phyloP scores from a whole-genome alignment of 257 asterid species.

The Solanum lignicaule region DNA sequence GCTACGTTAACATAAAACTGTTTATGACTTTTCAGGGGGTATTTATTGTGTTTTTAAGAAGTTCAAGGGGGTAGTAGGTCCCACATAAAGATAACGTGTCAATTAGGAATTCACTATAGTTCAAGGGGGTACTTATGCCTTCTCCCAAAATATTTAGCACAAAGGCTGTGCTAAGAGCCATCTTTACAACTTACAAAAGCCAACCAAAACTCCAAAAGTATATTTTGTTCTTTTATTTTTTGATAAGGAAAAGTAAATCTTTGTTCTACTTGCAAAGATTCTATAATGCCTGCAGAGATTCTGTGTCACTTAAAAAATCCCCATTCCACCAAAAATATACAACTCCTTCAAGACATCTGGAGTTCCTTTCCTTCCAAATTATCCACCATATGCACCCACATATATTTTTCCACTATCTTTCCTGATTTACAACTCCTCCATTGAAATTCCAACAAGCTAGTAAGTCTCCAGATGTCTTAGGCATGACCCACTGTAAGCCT shows the following conservation, averaged over 20 bases:
- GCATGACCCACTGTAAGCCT: neutral
- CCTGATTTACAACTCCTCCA: neutral
- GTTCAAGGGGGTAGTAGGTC: neutral
- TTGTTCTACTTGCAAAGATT: neutral
- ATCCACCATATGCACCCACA: neutral
- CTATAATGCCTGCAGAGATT: neutral
- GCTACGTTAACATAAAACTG: neutral
- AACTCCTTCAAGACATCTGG: neutral
- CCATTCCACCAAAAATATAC: neutral
- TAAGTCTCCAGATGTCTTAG: neutral
- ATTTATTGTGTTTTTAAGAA: neutral
- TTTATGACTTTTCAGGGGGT: neutral
- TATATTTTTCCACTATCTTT: neutral
- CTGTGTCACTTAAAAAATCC: neutral
- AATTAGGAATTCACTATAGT: neutral
- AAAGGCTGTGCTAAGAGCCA: neutral
- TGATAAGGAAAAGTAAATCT: neutral
- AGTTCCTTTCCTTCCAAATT: neutral
- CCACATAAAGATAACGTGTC: neutral
- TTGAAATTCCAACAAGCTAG: neutral
- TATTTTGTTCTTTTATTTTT: neutral
- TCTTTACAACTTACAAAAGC: neutral
- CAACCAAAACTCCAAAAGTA: neutral
- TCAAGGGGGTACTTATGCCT: neutral
- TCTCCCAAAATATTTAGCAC: neutral